phyloP scores from a whole-genome alignment of 805 yeast genomes.

The Candida pini region DNA sequence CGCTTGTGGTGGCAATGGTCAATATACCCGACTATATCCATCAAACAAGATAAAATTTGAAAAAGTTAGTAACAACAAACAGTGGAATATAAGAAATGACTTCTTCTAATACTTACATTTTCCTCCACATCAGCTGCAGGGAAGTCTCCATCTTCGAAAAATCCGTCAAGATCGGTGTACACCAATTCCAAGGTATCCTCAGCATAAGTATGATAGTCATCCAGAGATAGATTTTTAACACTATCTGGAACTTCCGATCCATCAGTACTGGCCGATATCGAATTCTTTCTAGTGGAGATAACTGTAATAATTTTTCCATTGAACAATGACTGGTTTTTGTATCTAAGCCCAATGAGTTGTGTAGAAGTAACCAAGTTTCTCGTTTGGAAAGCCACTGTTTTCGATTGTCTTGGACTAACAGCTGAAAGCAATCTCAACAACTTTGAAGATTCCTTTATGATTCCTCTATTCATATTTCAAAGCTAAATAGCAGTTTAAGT shows the following conservation, averaged over 20 bases:
- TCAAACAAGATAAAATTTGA: conserved; percentile 2
- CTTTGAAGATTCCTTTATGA: too few relatives aligned
- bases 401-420: too few relatives aligned
- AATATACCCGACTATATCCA: conserved; percentile 57
- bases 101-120: conserved; percentile 32
- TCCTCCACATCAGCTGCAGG: conserved; percentile 66
- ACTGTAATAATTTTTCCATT: too few relatives aligned
- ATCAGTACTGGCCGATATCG: conserved; percentile 36
- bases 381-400: too few relatives aligned
- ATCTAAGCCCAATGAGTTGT: too few relatives aligned
- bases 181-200: conserved; percentile 66
- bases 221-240: conserved; percentile 40
- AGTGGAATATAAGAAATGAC: not conserved
- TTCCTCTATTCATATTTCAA: too few relatives aligned
- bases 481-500: too few relatives aligned
- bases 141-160: conserved; percentile 46
- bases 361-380: too few relatives aligned
- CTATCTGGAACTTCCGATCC: conserved; percentile 50
- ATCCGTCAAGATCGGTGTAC: conserved; percentile 58
- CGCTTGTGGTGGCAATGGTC: conserved; percentile 65
- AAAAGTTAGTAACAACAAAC: not conserved
- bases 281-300: conserved; percentile 23
- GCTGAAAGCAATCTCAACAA: too few relatives aligned
- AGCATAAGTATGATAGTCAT: conserved; percentile 59
- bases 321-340: not conserved